phyloP scores from a whole-genome alignment of 1,284 basidiomycete genomes.

The Apiotrichum siamense region DNA sequence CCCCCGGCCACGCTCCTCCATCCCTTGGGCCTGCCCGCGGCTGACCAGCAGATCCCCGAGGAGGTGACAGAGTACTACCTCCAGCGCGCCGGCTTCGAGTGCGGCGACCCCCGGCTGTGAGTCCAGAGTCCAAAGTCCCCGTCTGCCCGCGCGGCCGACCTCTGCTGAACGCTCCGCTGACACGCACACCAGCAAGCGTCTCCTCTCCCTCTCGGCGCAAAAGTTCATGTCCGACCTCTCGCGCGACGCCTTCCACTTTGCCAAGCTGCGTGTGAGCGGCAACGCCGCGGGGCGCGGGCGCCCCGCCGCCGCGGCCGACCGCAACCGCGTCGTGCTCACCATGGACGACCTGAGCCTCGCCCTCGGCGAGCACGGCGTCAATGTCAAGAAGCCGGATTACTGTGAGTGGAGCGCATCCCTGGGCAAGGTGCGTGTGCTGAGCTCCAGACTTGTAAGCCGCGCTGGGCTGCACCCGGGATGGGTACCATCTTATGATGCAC shows the following conservation, averaged over 20 bases:
- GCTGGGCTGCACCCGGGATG: no score
- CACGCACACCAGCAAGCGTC: conserved; percentile 67
- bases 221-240: conserved; percentile 98
- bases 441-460: neutral
- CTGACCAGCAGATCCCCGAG: conserved; percentile 74
- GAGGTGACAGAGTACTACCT: conserved; percentile 98
- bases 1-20: no score
- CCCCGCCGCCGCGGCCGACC: conserved; percentile 55
- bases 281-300: conserved; percentile 46
- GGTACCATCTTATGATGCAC: no score
- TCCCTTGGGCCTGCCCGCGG: no score
- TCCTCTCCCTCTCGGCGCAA: conserved; percentile 91
- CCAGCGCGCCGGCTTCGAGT: conserved; percentile 92
- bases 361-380: conserved; percentile 90
- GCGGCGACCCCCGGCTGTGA: conserved; percentile 83
- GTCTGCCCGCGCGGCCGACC: no score
- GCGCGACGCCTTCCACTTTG: conserved; percentile 94
- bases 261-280: conserved; percentile 71
- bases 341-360: conserved; percentile 96
- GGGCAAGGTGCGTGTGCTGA: neutral
- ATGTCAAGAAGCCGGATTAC: conserved; percentile 81
- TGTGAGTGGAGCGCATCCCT: conserved; percentile 28
- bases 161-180: neutral
- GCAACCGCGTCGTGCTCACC: conserved; percentile 89
- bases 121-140: conserved; percentile 29